Conservation (phyloP, 2,329 filamentous ascomycete species). For the Chaetothyriales sp. region DNA sequence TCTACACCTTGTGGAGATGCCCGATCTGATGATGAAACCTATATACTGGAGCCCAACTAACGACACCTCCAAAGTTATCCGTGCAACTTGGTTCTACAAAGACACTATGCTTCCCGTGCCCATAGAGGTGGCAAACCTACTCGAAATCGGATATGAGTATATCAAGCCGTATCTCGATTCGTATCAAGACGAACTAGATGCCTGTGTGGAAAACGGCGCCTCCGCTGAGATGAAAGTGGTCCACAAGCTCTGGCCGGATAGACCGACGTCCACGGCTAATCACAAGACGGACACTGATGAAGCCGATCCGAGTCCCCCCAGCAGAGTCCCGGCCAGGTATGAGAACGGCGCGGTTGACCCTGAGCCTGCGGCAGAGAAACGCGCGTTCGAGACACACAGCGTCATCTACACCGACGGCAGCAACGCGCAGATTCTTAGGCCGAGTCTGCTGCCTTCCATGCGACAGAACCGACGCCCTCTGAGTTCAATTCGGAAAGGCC, state of each 20-base stretch:
- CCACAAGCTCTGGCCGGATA: conserved; percentile 56
- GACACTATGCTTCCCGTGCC: conserved; percentile 89
- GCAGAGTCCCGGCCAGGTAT: conserved; percentile 5
- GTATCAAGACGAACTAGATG: conserved; percentile 81
- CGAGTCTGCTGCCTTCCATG: conserved; percentile 67
- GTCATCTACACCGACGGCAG: conserved; percentile 71
- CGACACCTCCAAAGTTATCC: conserved; percentile 66
- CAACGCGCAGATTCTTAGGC: conserved; percentile 74
- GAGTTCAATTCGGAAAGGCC: conserved; percentile 69
- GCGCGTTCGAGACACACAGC: conserved; percentile 58
- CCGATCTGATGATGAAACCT: conserved; percentile 75
- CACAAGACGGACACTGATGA: conserved; percentile 21
- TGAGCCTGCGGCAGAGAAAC: conserved; percentile 13
- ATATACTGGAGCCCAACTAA: conserved; percentile 97
- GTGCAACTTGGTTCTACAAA: conserved; percentile 95
- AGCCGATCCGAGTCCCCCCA: conserved; percentile 6
- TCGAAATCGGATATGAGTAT: conserved; percentile 82
- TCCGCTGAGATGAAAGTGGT: conserved; percentile 83
- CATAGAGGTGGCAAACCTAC: conserved; percentile 70
- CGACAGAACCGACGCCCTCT: conserved; percentile 74
- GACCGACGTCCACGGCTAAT: conserved; percentile 26
- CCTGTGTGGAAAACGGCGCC: conserved; percentile 79
- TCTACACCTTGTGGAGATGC: conserved; percentile 75
- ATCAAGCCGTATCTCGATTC: conserved; percentile 80
- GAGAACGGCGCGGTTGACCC: conserved; percentile 15